Base-by-base conservation (phyloP, 768 basidiomycete genomes). In the Boletus pseudopeckii region DNA sequence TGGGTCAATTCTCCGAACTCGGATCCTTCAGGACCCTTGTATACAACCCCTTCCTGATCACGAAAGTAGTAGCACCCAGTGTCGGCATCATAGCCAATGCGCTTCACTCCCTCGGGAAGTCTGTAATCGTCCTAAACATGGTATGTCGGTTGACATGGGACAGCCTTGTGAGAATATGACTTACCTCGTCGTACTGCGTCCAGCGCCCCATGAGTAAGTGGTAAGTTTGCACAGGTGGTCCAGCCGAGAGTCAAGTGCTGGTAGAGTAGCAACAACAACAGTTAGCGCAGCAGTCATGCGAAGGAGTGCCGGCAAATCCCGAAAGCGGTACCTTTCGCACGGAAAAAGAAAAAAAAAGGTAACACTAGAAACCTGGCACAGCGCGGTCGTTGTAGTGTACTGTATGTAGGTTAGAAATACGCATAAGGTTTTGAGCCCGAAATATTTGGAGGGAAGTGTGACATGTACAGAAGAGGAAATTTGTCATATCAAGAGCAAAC, bases 31-130 rank as follows among this genome's bases (percentile, higher is more conserved):
- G 78, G 71, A 32, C 80, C 80, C 67, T 82, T 83, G 85, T 63
- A 83, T 56, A 69, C 64, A 8, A 66, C 71, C 10, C 88, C 86
- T 44, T 76, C 77, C 3, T 52, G 52, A 66, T 83, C 82, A 24
- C 77, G 77, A 71, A 84, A 91, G 64, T 78, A 77, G 72, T 90
- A 90, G 45, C 78, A 73, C 45, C 80, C 78, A 2, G 77, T 76
- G 72, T 91, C 89, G 4, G 84, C 73, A 70, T 92, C 89, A 64
- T 90, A 91, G 11, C 88, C 89, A 52, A 87, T 80, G 33, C 89
- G 82, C 56, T 81, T 74, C 65, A 80, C 70, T 39, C 80, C 80
- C 48, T 75, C 75, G 1, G 80, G 80, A 48, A 81, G 75, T 56
- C 80, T 74, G 60, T 79, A 77, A n/a, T 73, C 72, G 53, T 81